Base-by-base conservation (phyloP, 1,139 yeast species). In the Hyphopichia khmerensis region DNA sequence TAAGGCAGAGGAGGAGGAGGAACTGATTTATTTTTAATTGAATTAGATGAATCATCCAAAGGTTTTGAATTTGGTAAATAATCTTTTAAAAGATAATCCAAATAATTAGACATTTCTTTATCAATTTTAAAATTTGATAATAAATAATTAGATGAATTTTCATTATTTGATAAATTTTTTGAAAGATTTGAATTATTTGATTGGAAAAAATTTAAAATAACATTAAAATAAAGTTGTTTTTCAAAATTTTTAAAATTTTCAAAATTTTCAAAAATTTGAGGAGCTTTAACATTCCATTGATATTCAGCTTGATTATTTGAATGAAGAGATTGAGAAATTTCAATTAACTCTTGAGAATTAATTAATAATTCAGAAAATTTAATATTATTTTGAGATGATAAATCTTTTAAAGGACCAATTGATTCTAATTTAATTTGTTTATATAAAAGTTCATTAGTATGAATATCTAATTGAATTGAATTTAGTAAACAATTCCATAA, bases 231-330 rank as follows among this genome's bases (percentile, higher is more conserved):
- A 55, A 83, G 69, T 42, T 78, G 77, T 47, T 87, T 73, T 57
- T 96, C 83, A 47, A 71, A 70, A 45, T 71, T 76, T 60, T 91
- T 96, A 51, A 84, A 82, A 48, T 72, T 73, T 62, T 89, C 96
- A 60, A 90, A 83, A 53, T 80, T 80, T 52, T 84, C 87, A 57
- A 88, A 84, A 33, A 85, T 79, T 48, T 75, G 81, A 1, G 96
- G 95, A 1, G 95, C 93, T 59, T 84, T 83, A 44, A 78, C 71
- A 49, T 82, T 84, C 96, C 96, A 90, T 50, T 67, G 66, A 43
- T 69, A 65, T 46, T 72, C 77, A 29, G 74, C 69, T 48, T 65
- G 58, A 24, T 60, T 49, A 16, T 50, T 44, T 11, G 46, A 42
- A 18, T 48, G 24, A 45, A 69, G 46, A 36, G 55, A 53, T 23